A percentile compares a stretch with the other conserved stretches of the same genome.
phyloP scores from a whole-genome alignment of 768 basidiomycete genomes.

The Amanita jacksonii region DNA sequence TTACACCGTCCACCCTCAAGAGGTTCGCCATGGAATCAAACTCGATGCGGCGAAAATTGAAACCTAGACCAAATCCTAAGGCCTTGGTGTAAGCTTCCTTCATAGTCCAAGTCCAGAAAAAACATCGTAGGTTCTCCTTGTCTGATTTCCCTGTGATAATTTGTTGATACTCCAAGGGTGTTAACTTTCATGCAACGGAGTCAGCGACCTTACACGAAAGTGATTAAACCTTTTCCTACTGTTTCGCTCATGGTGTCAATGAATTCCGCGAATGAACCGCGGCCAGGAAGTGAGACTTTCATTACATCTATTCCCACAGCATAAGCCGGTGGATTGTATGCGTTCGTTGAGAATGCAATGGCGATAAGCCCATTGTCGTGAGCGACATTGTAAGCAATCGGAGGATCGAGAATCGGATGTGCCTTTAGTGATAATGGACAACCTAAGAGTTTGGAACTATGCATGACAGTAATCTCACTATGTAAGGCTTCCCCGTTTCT shows the following conservation, averaged over 20 bases:
- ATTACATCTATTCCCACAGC: conserved; percentile 76
- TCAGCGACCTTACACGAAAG: too few species aligned
- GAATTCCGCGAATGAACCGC: conserved; percentile 49
- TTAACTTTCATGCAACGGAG: conserved; percentile 25
- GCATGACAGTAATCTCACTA: conserved; percentile 35
- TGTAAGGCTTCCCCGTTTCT: conserved; percentile 64
- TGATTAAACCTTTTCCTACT: too few species aligned
- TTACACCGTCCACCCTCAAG: conserved; percentile 50
- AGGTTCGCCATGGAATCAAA: conserved; percentile 45
- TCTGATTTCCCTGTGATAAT: conserved; percentile 31
- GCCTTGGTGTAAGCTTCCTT: conserved; percentile 93
- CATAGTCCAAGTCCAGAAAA: conserved; percentile 84
- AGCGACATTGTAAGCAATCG: conserved; percentile 71
- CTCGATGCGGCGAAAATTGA: conserved; percentile 71
- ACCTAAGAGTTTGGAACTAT: background rate
- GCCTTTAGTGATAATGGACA: conserved; percentile 24
- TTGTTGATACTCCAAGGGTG: conserved; percentile 29
- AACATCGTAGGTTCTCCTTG: conserved; percentile 44
- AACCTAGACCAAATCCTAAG: conserved; percentile 72
- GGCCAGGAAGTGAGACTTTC: conserved; percentile 57
- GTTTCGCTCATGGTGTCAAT: conserved; percentile 56
- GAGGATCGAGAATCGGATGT: conserved; percentile 33
- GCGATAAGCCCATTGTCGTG: conserved; percentile 71
- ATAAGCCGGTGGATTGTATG: conserved; percentile 39
- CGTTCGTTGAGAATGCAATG: conserved; percentile 48